A percentile compares a stretch with the other conserved stretches of the same genome.
phyloP scores from a whole-genome alignment of 2,329 filamentous ascomycete species.

The Aspergillus niger region DNA sequence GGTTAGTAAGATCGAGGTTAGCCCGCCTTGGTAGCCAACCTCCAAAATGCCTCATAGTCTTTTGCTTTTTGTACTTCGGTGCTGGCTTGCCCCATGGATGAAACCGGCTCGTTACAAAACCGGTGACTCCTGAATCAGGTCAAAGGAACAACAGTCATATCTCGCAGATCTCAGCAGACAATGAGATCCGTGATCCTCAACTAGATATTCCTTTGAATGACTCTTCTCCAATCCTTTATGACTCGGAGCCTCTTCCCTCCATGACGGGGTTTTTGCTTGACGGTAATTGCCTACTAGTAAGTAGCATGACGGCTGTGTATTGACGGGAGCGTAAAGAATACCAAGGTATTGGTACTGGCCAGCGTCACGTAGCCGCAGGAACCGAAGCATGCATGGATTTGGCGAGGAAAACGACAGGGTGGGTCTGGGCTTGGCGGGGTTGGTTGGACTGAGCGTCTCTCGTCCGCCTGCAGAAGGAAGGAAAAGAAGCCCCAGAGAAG shows the following conservation, averaged over 20 bases:
- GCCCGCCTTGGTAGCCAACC: slow-evolving; percentile 8
- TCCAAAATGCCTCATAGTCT: slow-evolving; percentile 12
- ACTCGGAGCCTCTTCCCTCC: not conserved
- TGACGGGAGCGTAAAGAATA: not conserved
- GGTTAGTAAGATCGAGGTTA: slow-evolving; percentile 10
- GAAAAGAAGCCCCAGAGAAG: slow-evolving; percentile 26
- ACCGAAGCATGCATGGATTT: slow-evolving; percentile 25
- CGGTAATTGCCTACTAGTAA: not conserved
- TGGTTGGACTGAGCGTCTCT: slow-evolving; percentile 28
- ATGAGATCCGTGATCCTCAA: not conserved
- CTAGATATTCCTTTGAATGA: not conserved
- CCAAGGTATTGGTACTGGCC: slow-evolving; percentile 5
- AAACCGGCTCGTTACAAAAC: slow-evolving; percentile 8
- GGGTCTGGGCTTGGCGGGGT: slow-evolving; percentile 22
- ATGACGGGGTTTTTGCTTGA: not conserved
- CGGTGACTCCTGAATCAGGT: slow-evolving; percentile 2
- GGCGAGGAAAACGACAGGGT: slow-evolving; percentile 19
- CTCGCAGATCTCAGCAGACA: not conserved
- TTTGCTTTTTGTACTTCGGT: not conserved
- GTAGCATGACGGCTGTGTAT: not conserved
- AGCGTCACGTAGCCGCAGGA: slow-evolving; percentile 29
- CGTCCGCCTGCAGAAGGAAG: slow-evolving; percentile 21
- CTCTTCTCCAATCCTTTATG: not conserved
- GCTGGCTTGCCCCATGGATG: slow-evolving; percentile 7
- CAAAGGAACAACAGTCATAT: not conserved